Base-by-base conservation (phyloP, 73 alveolate genomes). In the Tetrahymena elliotti region DNA sequence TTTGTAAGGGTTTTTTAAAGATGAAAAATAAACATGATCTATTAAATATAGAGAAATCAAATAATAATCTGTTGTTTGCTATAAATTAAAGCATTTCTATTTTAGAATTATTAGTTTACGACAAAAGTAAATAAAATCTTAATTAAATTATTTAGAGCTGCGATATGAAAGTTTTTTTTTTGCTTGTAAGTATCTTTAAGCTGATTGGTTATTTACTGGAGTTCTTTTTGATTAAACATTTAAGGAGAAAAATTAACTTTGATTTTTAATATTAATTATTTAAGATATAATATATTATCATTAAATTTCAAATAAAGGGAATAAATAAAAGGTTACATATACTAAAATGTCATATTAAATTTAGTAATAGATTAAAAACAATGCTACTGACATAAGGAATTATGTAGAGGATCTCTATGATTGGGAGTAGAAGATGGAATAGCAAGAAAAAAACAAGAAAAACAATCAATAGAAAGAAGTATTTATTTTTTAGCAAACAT, bases 331-430 rank as follows among this genome's bases (percentile, higher is more conserved):
- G 82, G 82, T 47, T 47, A 47, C 82, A 47, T 13, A 22, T 6
- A 7, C 6, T 18, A 31, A 68, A 68, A 84, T 94, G 96, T 94
- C 96, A 39, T 68, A 68, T 84, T 35, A 83, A 24, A 35, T 94
- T 31, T 52, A 94, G 38, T 39, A 94, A 33, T 94, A 94, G 68
- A 94, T 94, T 37, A 94, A 94, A 39, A 82, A 84, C 24, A 94
- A 84, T 84, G 96, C 96, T 18, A 16, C 93, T 13, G 92, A 83
- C 68, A 94, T 94, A 0, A 94, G 37, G 83, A 93, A 94, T 24
- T 94, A 94, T 38, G 82, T 94, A n/a, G 93, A 94, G 13, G 96
- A 94, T 40, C 93, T 94, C 24, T 94, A 94, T 83, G 94, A 94
- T 84, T 94, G 96, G 96, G 96, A 94, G 38, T 83, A 94, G 35